phyloP scores from a whole-genome alignment of 495 filamentous ascomycete genomes.

The Pseudomonodictys pantanalensis region DNA sequence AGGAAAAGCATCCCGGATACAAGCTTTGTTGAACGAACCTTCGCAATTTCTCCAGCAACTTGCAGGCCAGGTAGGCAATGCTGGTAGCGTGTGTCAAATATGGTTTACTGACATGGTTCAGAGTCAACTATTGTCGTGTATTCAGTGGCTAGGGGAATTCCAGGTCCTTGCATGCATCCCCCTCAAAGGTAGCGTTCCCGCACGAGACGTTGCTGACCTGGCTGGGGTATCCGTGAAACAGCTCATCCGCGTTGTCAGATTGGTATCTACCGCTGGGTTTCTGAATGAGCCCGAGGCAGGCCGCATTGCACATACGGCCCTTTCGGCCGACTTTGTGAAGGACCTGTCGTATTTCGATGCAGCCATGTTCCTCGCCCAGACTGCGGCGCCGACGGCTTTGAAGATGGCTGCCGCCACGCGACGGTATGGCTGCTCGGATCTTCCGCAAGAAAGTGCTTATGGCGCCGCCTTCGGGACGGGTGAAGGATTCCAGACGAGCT shows the following conservation, averaged over 20 bases:
- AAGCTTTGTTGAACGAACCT: background rate
- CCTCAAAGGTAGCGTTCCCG: slow-evolving; percentile 36
- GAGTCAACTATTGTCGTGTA: slow-evolving; percentile 44
- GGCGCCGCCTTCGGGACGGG: too few species aligned
- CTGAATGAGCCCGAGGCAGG: slow-evolving; percentile 41
- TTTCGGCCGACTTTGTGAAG: slow-evolving; percentile 43
- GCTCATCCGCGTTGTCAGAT: slow-evolving; percentile 37
- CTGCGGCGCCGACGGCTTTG: slow-evolving; percentile 34
- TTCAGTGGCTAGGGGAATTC: slow-evolving; percentile 47
- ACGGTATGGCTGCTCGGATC: slow-evolving; percentile 24
- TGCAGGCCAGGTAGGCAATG: background rate
- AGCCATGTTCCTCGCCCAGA: slow-evolving; percentile 41
- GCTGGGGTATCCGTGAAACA: slow-evolving; percentile 1
- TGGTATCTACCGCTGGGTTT: slow-evolving; percentile 44
- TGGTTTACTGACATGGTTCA: slow-evolving; percentile 8
- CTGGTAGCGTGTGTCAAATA: background rate
- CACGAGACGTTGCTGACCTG: slow-evolving; percentile 44
- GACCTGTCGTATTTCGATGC: slow-evolving; percentile 41
- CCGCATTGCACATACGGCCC: slow-evolving; percentile 40
- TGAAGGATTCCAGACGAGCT: too few species aligned
- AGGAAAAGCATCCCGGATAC: background rate
- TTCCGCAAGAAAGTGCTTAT: background rate
- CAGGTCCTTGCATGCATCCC: slow-evolving; percentile 48
- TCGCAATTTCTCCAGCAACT: background rate
- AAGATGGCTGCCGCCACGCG: slow-evolving; percentile 43